Conservation (phyloP, 2,329 filamentous ascomycete species). For the Fusarium sarcochroum region DNA sequence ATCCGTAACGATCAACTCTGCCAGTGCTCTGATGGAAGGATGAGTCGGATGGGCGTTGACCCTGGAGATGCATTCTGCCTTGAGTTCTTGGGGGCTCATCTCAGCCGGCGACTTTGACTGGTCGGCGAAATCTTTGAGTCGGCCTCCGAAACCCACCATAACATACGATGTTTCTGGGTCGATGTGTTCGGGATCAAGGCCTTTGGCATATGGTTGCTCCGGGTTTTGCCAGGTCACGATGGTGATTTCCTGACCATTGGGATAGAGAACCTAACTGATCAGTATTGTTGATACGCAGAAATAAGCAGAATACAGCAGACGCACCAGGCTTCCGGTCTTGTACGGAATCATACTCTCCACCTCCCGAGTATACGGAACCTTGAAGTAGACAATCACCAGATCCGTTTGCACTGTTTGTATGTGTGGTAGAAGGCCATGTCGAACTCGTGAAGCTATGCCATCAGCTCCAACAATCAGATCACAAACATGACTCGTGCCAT, state of each 20-base stretch:
- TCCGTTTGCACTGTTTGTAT: not conserved
- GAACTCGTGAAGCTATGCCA: not conserved
- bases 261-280: not conserved
- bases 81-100: slow-evolving; percentile 5
- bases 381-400: slow-evolving; percentile 7
- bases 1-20: not conserved
- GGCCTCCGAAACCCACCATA: slow-evolving; percentile 6
- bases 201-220: slow-evolving; percentile 2
- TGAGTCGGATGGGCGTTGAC: not conserved
- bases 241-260: slow-evolving; percentile 8
- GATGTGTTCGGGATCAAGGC: not conserved
- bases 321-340: slow-evolving; percentile 6
- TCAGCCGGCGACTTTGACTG: not conserved
- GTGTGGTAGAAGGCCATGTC: not conserved
- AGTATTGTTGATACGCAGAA: not conserved
- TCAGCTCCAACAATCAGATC: not conserved
- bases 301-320: too few relatives aligned
- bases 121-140: not conserved
- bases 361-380: not conserved
- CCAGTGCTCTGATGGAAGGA: not conserved
- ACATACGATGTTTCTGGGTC: slow-evolving; percentile 4
- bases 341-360: slow-evolving; percentile 6
- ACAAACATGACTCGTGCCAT: not conserved
- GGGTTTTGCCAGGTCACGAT: slow-evolving; percentile 9
- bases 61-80: slow-evolving; percentile 1